Evolutionary conservation across 768 basidiomycete genomes (phyloP), one percentile per base, ranked within the genome.

Genomic region (Mycena kentingensis): DNA sequence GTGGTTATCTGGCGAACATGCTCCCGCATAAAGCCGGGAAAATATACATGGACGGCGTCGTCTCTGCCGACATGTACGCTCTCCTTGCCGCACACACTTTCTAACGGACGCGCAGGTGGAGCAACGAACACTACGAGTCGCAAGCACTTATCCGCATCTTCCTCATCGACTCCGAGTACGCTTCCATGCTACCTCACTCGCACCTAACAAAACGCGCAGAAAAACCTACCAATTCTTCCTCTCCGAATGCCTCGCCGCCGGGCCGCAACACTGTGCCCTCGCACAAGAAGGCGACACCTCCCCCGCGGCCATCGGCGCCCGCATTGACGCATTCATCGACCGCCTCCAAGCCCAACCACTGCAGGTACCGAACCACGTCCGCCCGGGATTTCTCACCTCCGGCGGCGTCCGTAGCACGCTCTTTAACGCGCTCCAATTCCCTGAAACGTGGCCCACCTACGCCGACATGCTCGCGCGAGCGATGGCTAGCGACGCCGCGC

Each of bases 211-310:
- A n/a, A n/a, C n/a, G n/a, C n/a, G 21, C 37, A 58, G 57, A 45
- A 58, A 58, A 42, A 58, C 57, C 2, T 58, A 58, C 37, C 57
- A 58, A 22, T 25, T 58, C 24, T 58, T 26, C 42, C 49, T 58
- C 18, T 16, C 28, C 7, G 57, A 58, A 44, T 58, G 57, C 35
- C 54, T 58, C 53, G 36, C 51, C 3, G 57, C 57, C 1, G 57
- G 57, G 5, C 41, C 46, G 35, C 24, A 47, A 5, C 31, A 51
- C 36, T 58, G 57, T 25, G 39, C 53, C 2, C 35, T 58, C 16
- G 8, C 49, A 7, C 44, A 44, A 11, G 4, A 31, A 18, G 41
- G 26, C 7, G 57, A 58, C 19, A 16, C 25, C 16, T 48, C 52
- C 22, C 21, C 50, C 3, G 4, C 12, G 5, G 53, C 44, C 41